Evolutionary conservation across 805 yeast genomes (phyloP).

Genomic region (Starmerella vaccinii): DNA sequence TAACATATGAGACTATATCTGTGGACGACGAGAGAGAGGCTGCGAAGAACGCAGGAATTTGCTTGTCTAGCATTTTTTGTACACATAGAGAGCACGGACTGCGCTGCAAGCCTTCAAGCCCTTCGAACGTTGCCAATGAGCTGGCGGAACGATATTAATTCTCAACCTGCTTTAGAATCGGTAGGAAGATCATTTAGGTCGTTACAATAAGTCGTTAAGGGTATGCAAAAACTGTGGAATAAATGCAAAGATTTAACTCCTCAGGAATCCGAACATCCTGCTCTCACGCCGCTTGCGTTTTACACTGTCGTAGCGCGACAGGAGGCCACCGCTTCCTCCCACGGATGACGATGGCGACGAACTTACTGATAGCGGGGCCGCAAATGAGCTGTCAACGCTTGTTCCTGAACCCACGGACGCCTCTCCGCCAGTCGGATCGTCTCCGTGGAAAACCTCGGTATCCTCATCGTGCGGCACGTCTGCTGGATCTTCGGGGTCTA

Average conservation of each 20-base stretch:
- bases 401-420: not conserved
- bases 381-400: not conserved
- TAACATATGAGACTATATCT: too few relatives aligned
- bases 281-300: slow-evolving; percentile 7
- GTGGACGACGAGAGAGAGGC: too few relatives aligned
- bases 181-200: too few relatives aligned
- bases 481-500: not conserved
- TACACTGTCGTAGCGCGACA: slow-evolving; percentile 7
- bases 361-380: not conserved
- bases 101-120: too few relatives aligned
- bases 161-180: too few relatives aligned
- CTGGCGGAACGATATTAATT: too few relatives aligned
- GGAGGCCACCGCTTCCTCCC: slow-evolving; percentile 2
- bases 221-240: not conserved
- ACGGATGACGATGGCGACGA: slow-evolving; percentile 5
- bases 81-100: too few relatives aligned
- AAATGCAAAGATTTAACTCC: not conserved
- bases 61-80: too few relatives aligned
- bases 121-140: too few relatives aligned
- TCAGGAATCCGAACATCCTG: slow-evolving; percentile 5
- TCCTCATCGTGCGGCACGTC: not conserved
- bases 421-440: not conserved
- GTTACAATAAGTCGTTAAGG: not conserved
- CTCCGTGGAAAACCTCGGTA: not conserved
- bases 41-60: too few relatives aligned